Evolutionary conservation across 257 asterid species (phyloP), one percentile per base, ranked within the genome.

Genomic region (Mentha longifolia): DNA sequence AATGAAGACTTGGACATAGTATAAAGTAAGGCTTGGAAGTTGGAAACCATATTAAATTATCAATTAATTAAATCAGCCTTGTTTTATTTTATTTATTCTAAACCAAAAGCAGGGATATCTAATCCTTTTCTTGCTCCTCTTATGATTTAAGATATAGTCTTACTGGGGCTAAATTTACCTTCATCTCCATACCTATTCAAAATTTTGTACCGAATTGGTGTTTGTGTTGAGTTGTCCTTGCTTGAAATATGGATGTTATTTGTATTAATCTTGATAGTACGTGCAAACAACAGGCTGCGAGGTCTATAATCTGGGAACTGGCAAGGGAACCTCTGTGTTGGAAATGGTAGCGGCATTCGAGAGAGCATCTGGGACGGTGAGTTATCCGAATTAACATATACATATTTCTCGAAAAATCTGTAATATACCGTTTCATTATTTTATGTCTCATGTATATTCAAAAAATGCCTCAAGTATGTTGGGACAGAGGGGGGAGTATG

Each of bases 311-410:
- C 82, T 94, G 80, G 99, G 97, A 63, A 91, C 99, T 10, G 99
- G 99, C 68, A 88, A 83, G 78, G 99, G 99, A 61, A 91, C 95
- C 13, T 91, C 99, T 13, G 99, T 94, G 12, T 61, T 94, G 86
- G 99, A 94, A 88, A 94, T 94, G 99, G 99, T 94, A 17, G 82
- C 89, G 15, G 95, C 99, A 75, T 94, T 94, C 72, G 99, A 94
- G 83, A 83, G 85, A 87, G 99, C 97, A 33, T 94, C 97, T 4
- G 96, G 97, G 78, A 91, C 89, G 96, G 99, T 91, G 76, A 43
- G 25, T 64, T 62, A 43, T 46, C 46, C 47, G 69, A 56, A 61
- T 74, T 19, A 41, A 52, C 28, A 25, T 54, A 45, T 33, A 15
- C 49, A 11, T 55, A 14, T 46, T 13, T 7, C 6, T n/a, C n/a